phyloP scores from a whole-genome alignment of 169 alveolate genomes.

The Amoebophrya sp. region DNA sequence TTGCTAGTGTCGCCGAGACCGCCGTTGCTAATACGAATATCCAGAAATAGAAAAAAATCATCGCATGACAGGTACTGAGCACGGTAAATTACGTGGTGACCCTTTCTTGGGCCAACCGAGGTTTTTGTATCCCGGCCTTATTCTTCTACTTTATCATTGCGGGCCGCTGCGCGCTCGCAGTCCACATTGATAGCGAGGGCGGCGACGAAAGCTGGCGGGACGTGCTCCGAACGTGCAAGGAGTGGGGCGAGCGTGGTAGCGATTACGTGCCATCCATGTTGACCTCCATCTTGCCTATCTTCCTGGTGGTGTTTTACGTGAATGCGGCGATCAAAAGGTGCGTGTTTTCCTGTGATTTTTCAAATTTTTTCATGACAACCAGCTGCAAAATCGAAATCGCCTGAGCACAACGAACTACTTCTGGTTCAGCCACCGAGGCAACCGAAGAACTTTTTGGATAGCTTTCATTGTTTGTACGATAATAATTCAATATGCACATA shows the following conservation, averaged over 20 bases:
- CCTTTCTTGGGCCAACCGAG: neutral
- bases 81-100: neutral
- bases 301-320: constrained; percentile 24
- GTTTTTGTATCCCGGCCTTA: neutral
- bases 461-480: no score
- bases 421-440: no score
- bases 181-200: neutral
- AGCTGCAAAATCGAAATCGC: no score
- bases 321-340: constrained; percentile 20
- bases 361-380: no score
- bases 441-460: no score
- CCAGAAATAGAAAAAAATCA: neutral
- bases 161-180: neutral
- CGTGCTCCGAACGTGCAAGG: neutral
- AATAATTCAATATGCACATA: no score
- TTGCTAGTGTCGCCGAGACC: no score
- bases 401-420: no score
- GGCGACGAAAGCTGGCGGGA: neutral
- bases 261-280: neutral
- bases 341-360: no score
- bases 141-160: neutral
- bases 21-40: no score
- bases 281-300: neutral
- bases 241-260: constrained; percentile 9
- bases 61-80: neutral